Evolutionary conservation across 2,329 filamentous ascomycete species (phyloP), one percentile per base, ranked within the genome.

Genomic region (Didymella sp.): DNA sequence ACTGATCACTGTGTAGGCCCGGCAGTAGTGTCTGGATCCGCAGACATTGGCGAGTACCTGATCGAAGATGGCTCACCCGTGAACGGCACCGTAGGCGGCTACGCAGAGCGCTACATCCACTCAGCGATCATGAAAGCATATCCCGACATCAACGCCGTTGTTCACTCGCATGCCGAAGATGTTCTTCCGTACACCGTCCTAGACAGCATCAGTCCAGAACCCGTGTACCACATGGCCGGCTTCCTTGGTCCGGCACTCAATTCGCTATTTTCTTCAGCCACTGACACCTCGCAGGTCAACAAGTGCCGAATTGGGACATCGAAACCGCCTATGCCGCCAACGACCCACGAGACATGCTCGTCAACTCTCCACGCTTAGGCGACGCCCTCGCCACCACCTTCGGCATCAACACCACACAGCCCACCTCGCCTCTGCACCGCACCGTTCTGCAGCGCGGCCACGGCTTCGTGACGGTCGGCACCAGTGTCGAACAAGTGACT

Each of bases 31-130:
- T 68, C 71, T 6, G 64, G 58, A 11, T 64, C 67, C 9, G 51
- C 67, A 8, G 77, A 79, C 51, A 62, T 79, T 9, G 67, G 76
- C 42, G 74, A 77, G 51, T 79, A 78, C 59, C 58, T 66, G 13
- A 63, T 79, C 24, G 60, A 63, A 11, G 73, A 79, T 53, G 76
- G 69, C 5, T 53, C 49, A 4, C 56, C 62, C 1, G 61, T 69
- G 6, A 61, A 66, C 24, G 62, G 61, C 4, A 63, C 67, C 9
- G 48, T 41, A 24, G 55, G 51, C 12, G 64, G 62, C 4, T 79
- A 75, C 55, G 64, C 63, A 7, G 77, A 79, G 61, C 68, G 77
- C 19, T 78, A 69, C 61, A 78, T 79, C 51, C 77, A 80, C 60
- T 51, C 50, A 21, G 67, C 68, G 42, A 69, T 78, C 15, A 69